Base-by-base conservation (phyloP, 129 eudicot species). In the Gnaphalium uliginosum region DNA sequence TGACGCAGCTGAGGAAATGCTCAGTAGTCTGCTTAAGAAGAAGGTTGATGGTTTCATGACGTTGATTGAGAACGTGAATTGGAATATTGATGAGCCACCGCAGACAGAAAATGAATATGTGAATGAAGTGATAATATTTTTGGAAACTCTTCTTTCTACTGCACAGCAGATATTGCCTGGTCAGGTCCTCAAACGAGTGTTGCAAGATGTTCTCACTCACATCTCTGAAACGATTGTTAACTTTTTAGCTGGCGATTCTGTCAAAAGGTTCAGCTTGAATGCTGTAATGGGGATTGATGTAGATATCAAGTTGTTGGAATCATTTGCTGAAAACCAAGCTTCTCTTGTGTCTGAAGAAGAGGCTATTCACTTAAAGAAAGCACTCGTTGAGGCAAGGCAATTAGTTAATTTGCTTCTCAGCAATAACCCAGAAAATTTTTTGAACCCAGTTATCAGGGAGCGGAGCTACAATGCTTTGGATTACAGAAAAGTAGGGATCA, bases 381-480 rank as follows among this genome's bases (percentile, higher is more conserved):
- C 90, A 26, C 90, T 94, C 74, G 86, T 79, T 69, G 99, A 89
- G 87, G 86, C 90, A 10, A 87, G 99, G 84, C 99, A 94, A 63
- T 67, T 94, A 73, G 81, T 89, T 35, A 90, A 89, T 80, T 82
- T 94, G 93, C 97, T 94, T 37, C 73, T 91, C 60, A 94, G 99
- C 84, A 94, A 89, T 81, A 92, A 94, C 29, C 99, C 99, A 3
- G 99, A 91, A 79, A 94, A 89, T 39, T 94, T 87, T 73, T 69
- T 94, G 83, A 94, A 94, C 80, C 96, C 97, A 0, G 99, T 94
- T 39, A 94, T 94, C n/a, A 89, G 99, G 77, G 99, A 87, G 79
- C 91, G 87, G 70, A 94, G 96, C 79, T 94, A 94, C 70, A 87
- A 78, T 73, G 90, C 96, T 18, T 77, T 94, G 86, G 99, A 94